Conservation (phyloP, 2,329 filamentous ascomycete species). For the Ilyonectria robusta region DNA sequence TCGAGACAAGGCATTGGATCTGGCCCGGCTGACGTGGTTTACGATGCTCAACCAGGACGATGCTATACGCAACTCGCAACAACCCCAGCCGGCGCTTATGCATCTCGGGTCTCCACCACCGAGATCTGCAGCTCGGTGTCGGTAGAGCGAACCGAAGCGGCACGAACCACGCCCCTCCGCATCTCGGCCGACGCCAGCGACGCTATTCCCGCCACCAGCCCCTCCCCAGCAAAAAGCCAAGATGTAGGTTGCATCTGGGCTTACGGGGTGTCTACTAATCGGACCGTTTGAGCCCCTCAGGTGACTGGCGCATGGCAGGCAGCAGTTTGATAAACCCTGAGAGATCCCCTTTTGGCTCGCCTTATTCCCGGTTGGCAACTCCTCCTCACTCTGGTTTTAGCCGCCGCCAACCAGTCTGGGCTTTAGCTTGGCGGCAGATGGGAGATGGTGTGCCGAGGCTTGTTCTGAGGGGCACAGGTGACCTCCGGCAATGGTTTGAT, state of each 20-base stretch:
- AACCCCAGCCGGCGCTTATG: slow-evolving; percentile 14
- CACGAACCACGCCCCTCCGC: slow-evolving; percentile 4
- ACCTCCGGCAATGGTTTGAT: neutral
- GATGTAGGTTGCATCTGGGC: slow-evolving; percentile 9
- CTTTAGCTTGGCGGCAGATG: slow-evolving; percentile 1
- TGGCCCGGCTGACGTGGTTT: slow-evolving; percentile 3
- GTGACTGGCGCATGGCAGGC: slow-evolving; percentile 4
- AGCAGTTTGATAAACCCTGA: neutral
- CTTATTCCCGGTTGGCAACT: neutral
- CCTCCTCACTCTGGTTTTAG: too few species aligned
- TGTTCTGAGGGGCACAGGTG: neutral
- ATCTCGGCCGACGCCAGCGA: slow-evolving; percentile 25
- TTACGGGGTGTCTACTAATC: slow-evolving; percentile 7
- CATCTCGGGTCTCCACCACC: slow-evolving; percentile 29
- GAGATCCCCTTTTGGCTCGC: slow-evolving; percentile 5
- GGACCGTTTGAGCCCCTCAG: slow-evolving; percentile 19
- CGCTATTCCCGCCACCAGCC: neutral
- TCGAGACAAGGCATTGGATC: slow-evolving; percentile 6
- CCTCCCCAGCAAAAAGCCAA: neutral
- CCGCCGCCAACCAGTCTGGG: slow-evolving; percentile 15
- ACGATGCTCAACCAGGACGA: neutral
- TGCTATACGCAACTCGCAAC: slow-evolving; percentile 17
- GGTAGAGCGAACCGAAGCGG: slow-evolving; percentile 16
- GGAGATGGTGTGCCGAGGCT: neutral
- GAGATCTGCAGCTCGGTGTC: slow-evolving; percentile 27